Base-by-base conservation (phyloP, 805 yeast species). In the Starmerella ratchasimensis region DNA sequence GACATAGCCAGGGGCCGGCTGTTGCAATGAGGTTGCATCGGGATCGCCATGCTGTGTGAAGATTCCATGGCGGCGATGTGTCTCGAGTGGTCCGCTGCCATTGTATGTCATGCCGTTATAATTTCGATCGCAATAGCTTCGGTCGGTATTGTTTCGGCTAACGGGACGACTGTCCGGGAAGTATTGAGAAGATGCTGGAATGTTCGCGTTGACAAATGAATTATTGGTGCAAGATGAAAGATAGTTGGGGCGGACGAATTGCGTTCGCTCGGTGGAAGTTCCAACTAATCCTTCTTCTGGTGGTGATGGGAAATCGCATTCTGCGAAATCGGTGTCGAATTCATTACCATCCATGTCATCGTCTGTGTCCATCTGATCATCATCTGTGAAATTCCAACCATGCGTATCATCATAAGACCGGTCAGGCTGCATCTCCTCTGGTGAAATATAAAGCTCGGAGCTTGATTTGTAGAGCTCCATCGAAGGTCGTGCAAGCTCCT, bases 311-410 rank as follows among this genome's bases (percentile, higher is more conserved):
- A 37, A 31, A 14, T 45, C 46, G 19, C 33, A 38, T 17, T 45
- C 48, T 32, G 37, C 46, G 22, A 45, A 42, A 24, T 45, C 48
- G 26, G 37, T 33, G 35, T 45, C 48, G 24, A 37, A 45, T 33
- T 36, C 48, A 28, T 45, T 45, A 23, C 28, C 48, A 25, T 45
- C 48, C 36, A 42, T 34, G n/a, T 47, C 51, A 25, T 48, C 50
- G 21, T 45, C 49, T 13, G 43, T 44, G 23, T 50, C 51, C 17
- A 45, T 46, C 34, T 44, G 48, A 16, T 40, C 41, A 28, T 46
- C 50, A 28, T 48, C 52, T 30, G 44, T 39, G 13, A 39, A 26
- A 11, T 45, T 29, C 48, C 52, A 34, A 42, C 49, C 41, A 38
- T 43, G n/a, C 24, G 37, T 3, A 9, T 45, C 47, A 7, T 40